These are phyloP conservation scores for Podochytrium sp. DNA, from an alignment of 192 early-diverging fungal species.

Conservation along the genomic window DNA sequence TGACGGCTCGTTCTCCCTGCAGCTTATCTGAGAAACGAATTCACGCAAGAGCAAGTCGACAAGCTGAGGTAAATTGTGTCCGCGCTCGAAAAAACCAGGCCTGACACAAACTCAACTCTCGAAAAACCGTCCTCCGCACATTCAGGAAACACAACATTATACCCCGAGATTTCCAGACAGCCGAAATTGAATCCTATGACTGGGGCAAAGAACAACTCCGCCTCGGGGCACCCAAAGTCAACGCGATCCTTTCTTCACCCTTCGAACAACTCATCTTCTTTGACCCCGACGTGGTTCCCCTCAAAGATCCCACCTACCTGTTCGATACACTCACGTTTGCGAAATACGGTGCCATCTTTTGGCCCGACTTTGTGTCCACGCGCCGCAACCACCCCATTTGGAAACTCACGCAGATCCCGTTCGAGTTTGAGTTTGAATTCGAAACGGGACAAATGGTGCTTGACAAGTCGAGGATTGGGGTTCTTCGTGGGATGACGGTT, in stretches of 20 bases:
- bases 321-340: constrained; percentile 44
- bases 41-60: not conserved
- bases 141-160: constrained; percentile 22
- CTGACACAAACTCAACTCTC: not conserved
- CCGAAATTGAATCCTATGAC: not conserved
- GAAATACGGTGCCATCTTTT: constrained; percentile 52
- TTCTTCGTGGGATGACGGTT: not conserved
- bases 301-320: constrained; percentile 44
- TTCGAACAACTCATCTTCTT: constrained; percentile 51
- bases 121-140: no score
- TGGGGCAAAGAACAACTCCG: constrained; percentile 18
- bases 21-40: constrained; percentile 18
- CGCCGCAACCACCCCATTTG: constrained; percentile 7
- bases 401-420: constrained; percentile 10
- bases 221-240: constrained; percentile 9
- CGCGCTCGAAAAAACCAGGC: not conserved
- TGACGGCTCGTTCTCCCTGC: no score
- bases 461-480: not conserved
- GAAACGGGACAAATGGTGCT: constrained; percentile 28
- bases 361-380: constrained; percentile 32
- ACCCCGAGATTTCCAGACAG: not conserved
- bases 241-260: constrained; percentile 9
- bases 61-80: not conserved
- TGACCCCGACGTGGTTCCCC: constrained; percentile 51
- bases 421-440: constrained; percentile 15